These are phyloP conservation scores for Oldenlandia corymbosa DNA, from an alignment of 257 asterid species.

Conservation along the genomic window DNA sequence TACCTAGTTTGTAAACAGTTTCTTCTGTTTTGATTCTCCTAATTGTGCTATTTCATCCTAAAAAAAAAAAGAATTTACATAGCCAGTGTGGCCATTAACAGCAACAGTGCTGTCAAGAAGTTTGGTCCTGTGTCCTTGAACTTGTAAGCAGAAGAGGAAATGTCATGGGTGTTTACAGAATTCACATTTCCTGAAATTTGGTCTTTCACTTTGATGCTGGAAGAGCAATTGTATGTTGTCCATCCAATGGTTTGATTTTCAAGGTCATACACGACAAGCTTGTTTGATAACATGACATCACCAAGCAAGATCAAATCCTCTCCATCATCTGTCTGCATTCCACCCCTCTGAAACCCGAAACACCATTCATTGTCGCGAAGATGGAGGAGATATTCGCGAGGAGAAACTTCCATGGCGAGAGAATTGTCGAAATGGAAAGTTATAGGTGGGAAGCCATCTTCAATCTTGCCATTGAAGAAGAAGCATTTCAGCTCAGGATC, in stretches of 20 bases:
- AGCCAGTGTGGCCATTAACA: conserved; percentile 11
- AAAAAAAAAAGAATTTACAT: too few species aligned
- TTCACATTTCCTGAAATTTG: conserved; percentile 47
- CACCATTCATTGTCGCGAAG: conserved; percentile 43
- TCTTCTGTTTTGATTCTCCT: background rate
- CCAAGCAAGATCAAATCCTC: conserved; percentile 58
- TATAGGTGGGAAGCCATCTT: conserved; percentile 21
- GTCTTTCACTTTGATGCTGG: conserved; percentile 68
- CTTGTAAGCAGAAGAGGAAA: conserved; percentile 13
- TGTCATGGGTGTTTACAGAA: conserved; percentile 20
- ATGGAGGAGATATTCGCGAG: conserved; percentile 29
- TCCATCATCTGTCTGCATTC: conserved; percentile 50
- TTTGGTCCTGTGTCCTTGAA: background rate
- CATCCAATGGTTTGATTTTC: conserved; percentile 79
- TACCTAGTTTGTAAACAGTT: background rate
- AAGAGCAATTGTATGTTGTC: conserved; percentile 64
- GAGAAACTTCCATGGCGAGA: conserved; percentile 11
- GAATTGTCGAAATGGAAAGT: conserved; percentile 22
- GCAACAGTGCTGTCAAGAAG: conserved; percentile 9
- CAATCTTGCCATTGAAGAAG: conserved; percentile 7
- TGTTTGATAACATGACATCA: conserved; percentile 58
- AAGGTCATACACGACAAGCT: conserved; percentile 70
- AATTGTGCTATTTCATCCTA: background rate
- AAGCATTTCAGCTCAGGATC: conserved; percentile 20
- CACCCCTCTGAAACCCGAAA: conserved; percentile 65